These are phyloP conservation scores for Fraxinus greggii DNA, from an alignment of 305 asterid species.

Conservation along the genomic window DNA sequence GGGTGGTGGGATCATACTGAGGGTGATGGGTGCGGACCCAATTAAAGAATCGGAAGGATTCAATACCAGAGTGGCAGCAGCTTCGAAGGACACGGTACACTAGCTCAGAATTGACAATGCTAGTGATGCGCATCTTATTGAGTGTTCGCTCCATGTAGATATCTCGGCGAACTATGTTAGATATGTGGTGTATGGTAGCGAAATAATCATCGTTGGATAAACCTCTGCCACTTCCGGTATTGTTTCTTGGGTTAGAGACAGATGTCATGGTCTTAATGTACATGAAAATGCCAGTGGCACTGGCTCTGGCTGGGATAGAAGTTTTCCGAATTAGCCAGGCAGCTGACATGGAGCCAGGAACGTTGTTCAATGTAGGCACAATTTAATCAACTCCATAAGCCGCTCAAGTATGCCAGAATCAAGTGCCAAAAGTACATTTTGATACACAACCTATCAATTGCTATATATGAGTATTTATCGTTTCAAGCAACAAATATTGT, in stretches of 20 bases:
- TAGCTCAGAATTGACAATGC: constrained; percentile 73
- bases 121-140: constrained; percentile 72
- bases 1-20: constrained; percentile 84
- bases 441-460: constrained; percentile 38
- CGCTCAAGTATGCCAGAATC: constrained; percentile 58
- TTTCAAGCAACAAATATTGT: background rate
- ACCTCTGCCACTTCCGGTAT: constrained; percentile 33
- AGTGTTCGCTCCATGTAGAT: constrained; percentile 89
- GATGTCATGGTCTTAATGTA: constrained; percentile 36
- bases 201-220: constrained; percentile 76
- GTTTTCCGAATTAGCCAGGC: constrained; percentile 31
- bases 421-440: constrained; percentile 35
- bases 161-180: constrained; percentile 88
- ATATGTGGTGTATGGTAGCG: constrained; percentile 80
- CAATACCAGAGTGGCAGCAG: constrained; percentile 69
- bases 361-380: background rate
- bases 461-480: constrained; percentile 3
- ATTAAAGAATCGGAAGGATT: constrained; percentile 85
- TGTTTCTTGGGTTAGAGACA: constrained; percentile 20
- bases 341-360: background rate
- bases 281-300: constrained; percentile 20
- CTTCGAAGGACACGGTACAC: constrained; percentile 79
- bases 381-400: constrained; percentile 45
- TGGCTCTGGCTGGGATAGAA: constrained; percentile 1
- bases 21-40: constrained; percentile 91